Evolutionary conservation across 1,284 basidiomycete genomes (phyloP).

Genomic region (Fomitopsis betulina): DNA sequence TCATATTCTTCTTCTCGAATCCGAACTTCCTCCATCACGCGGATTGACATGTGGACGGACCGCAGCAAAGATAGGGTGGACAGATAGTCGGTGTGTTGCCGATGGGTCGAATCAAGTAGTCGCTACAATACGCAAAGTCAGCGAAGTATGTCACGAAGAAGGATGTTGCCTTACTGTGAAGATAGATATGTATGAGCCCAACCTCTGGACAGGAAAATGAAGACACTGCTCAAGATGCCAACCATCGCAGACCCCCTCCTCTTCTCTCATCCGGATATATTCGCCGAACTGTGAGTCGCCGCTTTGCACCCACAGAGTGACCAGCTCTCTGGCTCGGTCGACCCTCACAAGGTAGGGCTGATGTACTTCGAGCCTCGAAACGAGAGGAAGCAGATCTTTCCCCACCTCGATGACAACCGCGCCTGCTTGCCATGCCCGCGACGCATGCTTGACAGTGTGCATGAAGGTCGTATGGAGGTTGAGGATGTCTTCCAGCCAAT

Average conservation of each 20-base stretch:
- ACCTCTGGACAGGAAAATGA: slow-evolving; percentile 69
- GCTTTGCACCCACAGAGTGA: slow-evolving; percentile 22
- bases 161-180: slow-evolving; percentile 59
- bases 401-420: slow-evolving; percentile 47
- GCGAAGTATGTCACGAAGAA: not conserved
- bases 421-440: slow-evolving; percentile 16
- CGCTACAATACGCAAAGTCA: slow-evolving; percentile 32
- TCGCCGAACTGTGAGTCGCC: slow-evolving; percentile 65
- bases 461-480: slow-evolving; percentile 68
- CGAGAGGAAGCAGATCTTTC: slow-evolving; percentile 51
- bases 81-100: slow-evolving; percentile 63
- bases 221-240: slow-evolving; percentile 67
- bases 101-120: slow-evolving; percentile 65
- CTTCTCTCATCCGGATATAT: slow-evolving; percentile 76
- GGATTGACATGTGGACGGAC: slow-evolving; percentile 63
- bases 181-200: slow-evolving; percentile 69
- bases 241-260: slow-evolving; percentile 44
- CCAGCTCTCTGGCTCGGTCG: slow-evolving; percentile 52
- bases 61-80: slow-evolving; percentile 63
- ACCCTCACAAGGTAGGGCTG: slow-evolving; percentile 81
- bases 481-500: slow-evolving; percentile 82
- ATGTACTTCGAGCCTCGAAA: slow-evolving; percentile 72
- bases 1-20: slow-evolving; percentile 80
- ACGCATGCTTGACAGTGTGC: slow-evolving; percentile 40
- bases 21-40: slow-evolving; percentile 80